Percentiles rank a stretch among this genome's conserved stretches.
Conservation (phyloP, 2,329 filamentous ascomycete species). For the Spiromastix sp. region DNA sequence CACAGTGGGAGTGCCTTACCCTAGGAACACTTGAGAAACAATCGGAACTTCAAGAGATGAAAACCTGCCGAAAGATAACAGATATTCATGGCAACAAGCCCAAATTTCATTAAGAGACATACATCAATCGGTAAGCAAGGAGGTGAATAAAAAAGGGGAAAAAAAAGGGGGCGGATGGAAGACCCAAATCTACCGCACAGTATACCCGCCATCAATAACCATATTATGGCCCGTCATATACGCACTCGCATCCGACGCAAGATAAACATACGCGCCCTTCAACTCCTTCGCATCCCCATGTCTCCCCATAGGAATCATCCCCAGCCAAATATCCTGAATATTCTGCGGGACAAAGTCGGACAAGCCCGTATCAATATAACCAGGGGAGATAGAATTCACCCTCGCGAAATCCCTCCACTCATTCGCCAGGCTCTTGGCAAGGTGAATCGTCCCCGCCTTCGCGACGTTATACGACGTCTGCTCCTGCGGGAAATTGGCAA, state of each 20-base stretch:
- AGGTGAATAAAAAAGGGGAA: no score
- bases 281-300: slow-evolving; percentile 60
- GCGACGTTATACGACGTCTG: slow-evolving; percentile 56
- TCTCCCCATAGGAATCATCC: slow-evolving; percentile 46
- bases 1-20: no score
- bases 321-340: slow-evolving; percentile 42
- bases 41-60: no score
- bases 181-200: slow-evolving; percentile 2
- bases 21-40: no score
- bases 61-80: no score
- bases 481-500: slow-evolving; percentile 51
- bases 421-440: slow-evolving; percentile 54
- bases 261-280: slow-evolving; percentile 66
- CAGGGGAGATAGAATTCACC: slow-evolving; percentile 58
- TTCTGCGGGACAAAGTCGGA: slow-evolving; percentile 54
- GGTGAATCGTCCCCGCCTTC: slow-evolving; percentile 57
- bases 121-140: no score
- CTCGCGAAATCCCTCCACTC: slow-evolving; percentile 61
- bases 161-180: no score
- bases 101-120: no score
- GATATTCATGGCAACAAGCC: no score
- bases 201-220: slow-evolving; percentile 60
- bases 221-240: slow-evolving; percentile 65
- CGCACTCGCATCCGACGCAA: slow-evolving; percentile 63
- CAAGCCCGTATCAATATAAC: slow-evolving; percentile 58